A percentile compares a stretch with the other conserved stretches of the same genome.
These are phyloP conservation scores for Leucocoprinus birnbaumii DNA, from an alignment of 768 basidiomycete species.

Conservation along the genomic window DNA sequence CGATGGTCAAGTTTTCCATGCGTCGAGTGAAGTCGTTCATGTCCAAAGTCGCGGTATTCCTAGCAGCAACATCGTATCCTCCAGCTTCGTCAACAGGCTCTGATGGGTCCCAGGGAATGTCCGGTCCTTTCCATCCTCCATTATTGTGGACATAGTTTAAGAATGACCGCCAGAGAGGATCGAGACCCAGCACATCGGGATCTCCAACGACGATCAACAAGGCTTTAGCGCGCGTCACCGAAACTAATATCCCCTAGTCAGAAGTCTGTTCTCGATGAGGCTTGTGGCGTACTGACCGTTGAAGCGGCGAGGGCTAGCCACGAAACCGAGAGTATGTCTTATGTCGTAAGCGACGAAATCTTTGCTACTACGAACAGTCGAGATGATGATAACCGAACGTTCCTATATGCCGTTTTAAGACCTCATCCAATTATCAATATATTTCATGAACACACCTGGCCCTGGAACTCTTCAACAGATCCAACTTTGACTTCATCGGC, in stretches of 20 bases:
- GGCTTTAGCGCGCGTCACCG: constrained; percentile 59
- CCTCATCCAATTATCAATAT: too few species aligned
- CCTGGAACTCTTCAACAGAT: constrained; percentile 67
- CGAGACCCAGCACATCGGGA: constrained; percentile 53
- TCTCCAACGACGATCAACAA: constrained; percentile 61
- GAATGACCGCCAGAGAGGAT: constrained; percentile 62
- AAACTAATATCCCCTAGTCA: constrained; percentile 34
- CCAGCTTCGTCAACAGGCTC: constrained; percentile 33
- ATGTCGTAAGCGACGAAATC: constrained; percentile 54
- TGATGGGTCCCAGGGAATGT: constrained; percentile 48
- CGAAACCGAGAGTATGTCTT: constrained; percentile 55
- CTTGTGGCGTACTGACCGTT: too few species aligned
- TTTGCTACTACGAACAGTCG: constrained; percentile 54
- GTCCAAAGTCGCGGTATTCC: constrained; percentile 28
- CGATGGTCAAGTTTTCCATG: constrained; percentile 29
- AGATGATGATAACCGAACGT: constrained; percentile 53
- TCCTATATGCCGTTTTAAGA: constrained; percentile 44
- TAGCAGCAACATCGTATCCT: constrained; percentile 34
- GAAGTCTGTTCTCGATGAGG: constrained; percentile 5
- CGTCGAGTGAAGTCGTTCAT: constrained; percentile 38
- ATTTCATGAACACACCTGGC: constrained; percentile 39
- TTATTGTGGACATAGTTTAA: constrained; percentile 53
- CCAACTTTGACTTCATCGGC: constrained; percentile 53
- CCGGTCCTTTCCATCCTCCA: constrained; percentile 53
- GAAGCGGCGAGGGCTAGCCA: constrained; percentile 55